Conservation (phyloP, 2,329 filamentous ascomycete genomes). For the Chaetomium sp. region DNA sequence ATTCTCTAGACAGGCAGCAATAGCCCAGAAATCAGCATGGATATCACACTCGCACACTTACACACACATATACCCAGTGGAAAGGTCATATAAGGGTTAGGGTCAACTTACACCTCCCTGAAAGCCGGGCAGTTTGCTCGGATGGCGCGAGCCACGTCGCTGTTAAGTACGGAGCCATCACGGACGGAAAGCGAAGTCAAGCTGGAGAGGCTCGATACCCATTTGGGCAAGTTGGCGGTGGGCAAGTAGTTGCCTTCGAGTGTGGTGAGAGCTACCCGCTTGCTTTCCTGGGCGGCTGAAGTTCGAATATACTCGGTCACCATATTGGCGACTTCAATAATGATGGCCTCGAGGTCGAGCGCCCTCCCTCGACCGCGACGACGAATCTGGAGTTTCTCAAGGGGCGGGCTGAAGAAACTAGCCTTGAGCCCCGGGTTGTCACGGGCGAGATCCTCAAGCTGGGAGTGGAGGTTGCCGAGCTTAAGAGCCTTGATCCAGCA, state of each 20-base stretch:
- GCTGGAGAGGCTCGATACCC: slow-evolving; percentile 60
- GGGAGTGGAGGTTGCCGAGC: slow-evolving; percentile 60
- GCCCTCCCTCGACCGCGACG: slow-evolving; percentile 28
- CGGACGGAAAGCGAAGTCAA: slow-evolving; percentile 62
- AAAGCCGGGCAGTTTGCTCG: slow-evolving; percentile 62
- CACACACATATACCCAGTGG: not conserved
- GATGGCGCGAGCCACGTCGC: slow-evolving; percentile 57
- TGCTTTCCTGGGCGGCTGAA: slow-evolving; percentile 44
- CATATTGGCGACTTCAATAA: slow-evolving; percentile 56
- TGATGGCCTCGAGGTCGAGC: slow-evolving; percentile 43
- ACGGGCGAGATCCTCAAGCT: slow-evolving; percentile 51
- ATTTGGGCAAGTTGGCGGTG: slow-evolving; percentile 55
- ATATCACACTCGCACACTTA: not conserved
- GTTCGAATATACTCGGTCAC: slow-evolving; percentile 55
- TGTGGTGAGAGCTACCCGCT: slow-evolving; percentile 57
- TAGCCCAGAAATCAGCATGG: not conserved
- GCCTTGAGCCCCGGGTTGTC: slow-evolving; percentile 35
- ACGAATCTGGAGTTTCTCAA: slow-evolving; percentile 42
- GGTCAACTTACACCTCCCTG: slow-evolving; percentile 48
- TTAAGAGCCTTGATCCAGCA: slow-evolving; percentile 66
- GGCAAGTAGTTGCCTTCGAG: slow-evolving; percentile 57
- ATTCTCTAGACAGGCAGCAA: slow-evolving; percentile 40
- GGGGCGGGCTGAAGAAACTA: slow-evolving; percentile 46
- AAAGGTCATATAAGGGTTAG: not conserved
- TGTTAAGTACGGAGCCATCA: slow-evolving; percentile 61